These are phyloP conservation scores for Cyclotella baltica DNA, from an alignment of 108 stramenopile species.

Conservation along the genomic window DNA sequence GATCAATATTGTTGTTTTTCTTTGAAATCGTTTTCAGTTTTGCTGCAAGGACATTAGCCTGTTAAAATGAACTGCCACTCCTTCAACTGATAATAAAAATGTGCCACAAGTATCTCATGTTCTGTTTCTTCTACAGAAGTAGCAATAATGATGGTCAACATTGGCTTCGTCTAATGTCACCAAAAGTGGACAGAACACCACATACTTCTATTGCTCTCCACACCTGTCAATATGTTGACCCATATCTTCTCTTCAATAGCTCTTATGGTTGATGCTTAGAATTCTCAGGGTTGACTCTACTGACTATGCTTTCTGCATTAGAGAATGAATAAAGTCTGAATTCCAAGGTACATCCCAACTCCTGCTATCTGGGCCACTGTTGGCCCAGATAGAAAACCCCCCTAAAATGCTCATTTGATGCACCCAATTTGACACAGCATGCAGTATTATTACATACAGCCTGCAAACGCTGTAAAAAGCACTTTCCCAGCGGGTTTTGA, in stretches of 20 bases:
- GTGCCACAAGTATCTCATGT: constrained; percentile 23
- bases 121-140: constrained; percentile 45
- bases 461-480: too few species aligned
- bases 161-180: constrained; percentile 43
- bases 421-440: too few species aligned
- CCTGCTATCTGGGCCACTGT: too few species aligned
- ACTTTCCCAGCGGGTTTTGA: too few species aligned
- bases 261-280: constrained; percentile 69
- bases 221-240: constrained; percentile 39
- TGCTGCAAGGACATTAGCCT: constrained; percentile 46
- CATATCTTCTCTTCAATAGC: constrained; percentile 75
- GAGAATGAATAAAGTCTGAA: too few species aligned
- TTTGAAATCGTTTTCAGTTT: constrained; percentile 49
- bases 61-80: constrained; percentile 60
- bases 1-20: constrained; percentile 42
- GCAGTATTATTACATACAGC: too few species aligned
- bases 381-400: too few species aligned
- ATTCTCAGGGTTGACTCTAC: constrained; percentile 35
- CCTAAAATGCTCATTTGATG: too few species aligned
- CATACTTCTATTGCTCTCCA: constrained; percentile 41
- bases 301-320: too few species aligned
- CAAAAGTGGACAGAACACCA: constrained; percentile 61
- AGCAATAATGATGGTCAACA: constrained; percentile 43
- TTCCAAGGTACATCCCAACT: too few species aligned
- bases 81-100: constrained; percentile 54